Evolutionary conservation across 345 rosid genomes (phyloP).

Genomic region (Kernera saxatilis): DNA sequence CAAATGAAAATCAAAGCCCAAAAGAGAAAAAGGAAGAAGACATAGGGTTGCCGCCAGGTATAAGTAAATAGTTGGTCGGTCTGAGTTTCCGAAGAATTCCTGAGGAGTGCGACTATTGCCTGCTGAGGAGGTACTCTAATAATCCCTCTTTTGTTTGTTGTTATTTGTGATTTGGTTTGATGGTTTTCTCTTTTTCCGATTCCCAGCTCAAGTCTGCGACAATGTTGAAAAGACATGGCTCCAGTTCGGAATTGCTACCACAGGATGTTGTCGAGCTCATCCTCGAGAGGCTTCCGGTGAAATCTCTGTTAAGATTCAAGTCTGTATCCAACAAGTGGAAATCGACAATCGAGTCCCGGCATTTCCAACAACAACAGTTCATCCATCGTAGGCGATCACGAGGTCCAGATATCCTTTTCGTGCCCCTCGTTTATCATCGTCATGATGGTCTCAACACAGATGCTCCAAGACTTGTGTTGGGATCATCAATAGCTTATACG

Average conservation of each 20-base stretch:
- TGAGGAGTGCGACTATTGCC: too few species aligned
- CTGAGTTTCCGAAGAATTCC: too few species aligned
- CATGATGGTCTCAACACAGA: not conserved
- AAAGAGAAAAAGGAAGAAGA: too few species aligned
- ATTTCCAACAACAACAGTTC: not conserved
- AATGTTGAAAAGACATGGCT: not conserved
- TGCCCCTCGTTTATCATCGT: not conserved
- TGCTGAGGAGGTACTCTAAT: too few species aligned
- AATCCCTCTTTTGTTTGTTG: too few species aligned
- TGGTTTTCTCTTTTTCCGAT: too few species aligned
- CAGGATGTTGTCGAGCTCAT: not conserved
- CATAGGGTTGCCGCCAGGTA: too few species aligned
- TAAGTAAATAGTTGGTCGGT: too few species aligned
- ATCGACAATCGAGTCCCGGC: not conserved
- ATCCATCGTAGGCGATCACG: not conserved
- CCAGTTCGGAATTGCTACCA: not conserved
- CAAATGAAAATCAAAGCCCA: too few species aligned
- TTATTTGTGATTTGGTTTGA: too few species aligned
- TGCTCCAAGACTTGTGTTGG: not conserved
- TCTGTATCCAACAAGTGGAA: not conserved
- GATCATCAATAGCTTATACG: not conserved
- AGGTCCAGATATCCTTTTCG: not conserved
- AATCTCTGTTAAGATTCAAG: not conserved
- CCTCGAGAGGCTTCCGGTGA: not conserved
- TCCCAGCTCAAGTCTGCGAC: too few species aligned